Conservation (phyloP, 441 rosid species). For the Adansonia rubrostipa region DNA sequence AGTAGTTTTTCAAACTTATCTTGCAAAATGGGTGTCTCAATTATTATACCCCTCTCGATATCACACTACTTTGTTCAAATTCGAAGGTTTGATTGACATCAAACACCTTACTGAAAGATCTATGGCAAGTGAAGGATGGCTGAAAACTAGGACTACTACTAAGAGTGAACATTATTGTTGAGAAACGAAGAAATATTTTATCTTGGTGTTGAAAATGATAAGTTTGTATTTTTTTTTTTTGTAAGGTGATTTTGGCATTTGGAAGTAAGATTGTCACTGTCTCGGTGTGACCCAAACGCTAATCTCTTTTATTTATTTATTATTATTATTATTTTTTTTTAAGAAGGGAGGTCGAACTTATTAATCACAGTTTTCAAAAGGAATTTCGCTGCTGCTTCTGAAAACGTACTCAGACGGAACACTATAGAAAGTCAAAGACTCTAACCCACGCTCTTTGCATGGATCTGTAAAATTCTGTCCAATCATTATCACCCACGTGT, state of each 20-base stretch:
- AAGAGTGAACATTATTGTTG: no score
- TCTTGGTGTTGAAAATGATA: not conserved
- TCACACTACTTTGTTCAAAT: no score
- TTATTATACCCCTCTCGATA: no score
- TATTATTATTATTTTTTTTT: not conserved
- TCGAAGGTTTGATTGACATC: no score
- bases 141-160: no score
- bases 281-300: not conserved
- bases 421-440: no score
- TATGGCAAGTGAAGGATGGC: no score
- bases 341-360: not conserved
- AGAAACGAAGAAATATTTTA: not conserved
- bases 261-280: not conserved
- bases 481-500: slow-evolving; percentile 33
- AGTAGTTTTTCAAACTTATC: no score
- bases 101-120: no score
- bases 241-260: not conserved
- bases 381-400: slow-evolving; percentile 31
- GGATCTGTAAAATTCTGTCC: slow-evolving; percentile 20
- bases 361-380: slow-evolving; percentile 24
- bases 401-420: not conserved
- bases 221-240: not conserved
- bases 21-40: no score
- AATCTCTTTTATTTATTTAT: no score
- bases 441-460: slow-evolving; percentile 36